Percentiles rank a stretch among this genome's conserved stretches.
Evolutionary conservation across 2,329 filamentous ascomycete species (phyloP).

Genomic region (Aspergillus eucalypticola): DNA sequence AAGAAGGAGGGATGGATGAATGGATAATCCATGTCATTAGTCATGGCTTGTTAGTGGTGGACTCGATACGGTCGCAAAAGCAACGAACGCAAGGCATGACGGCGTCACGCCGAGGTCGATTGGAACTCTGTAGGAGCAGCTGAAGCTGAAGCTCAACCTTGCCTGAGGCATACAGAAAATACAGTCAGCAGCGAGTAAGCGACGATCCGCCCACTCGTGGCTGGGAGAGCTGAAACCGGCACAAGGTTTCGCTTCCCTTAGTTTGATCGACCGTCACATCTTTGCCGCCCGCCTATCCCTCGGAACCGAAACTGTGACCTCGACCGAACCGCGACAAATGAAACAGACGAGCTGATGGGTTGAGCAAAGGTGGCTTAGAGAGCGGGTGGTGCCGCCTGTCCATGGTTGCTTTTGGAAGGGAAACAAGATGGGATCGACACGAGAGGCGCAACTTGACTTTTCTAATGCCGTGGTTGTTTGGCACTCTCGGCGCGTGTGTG

Average conservation of each 20-base stretch:
- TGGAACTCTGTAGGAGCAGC: neutral
- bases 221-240: constrained; percentile 4
- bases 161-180: neutral
- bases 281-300: constrained; percentile 9
- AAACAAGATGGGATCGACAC: neutral
- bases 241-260: neutral
- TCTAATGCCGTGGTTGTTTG: neutral
- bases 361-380: neutral
- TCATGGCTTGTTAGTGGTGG: too few relatives aligned
- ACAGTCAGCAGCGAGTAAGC: neutral
- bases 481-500: neutral
- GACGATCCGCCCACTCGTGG: constrained; percentile 1
- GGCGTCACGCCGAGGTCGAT: neutral
- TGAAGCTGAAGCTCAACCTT: neutral
- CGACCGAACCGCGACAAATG: constrained; percentile 7
- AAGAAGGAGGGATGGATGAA: too few relatives aligned
- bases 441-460: neutral
- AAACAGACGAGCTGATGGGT: constrained; percentile 7
- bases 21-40: too few relatives aligned
- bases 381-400: neutral
- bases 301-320: constrained; percentile 1
- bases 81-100: neutral
- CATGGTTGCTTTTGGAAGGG: neutral
- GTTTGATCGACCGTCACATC: constrained; percentile 11
- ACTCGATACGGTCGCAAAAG: neutral